A percentile compares a stretch with the other conserved stretches of the same genome.
Conservation (phyloP, 306 rosid genomes). For the Fragaria ananassa region DNA sequence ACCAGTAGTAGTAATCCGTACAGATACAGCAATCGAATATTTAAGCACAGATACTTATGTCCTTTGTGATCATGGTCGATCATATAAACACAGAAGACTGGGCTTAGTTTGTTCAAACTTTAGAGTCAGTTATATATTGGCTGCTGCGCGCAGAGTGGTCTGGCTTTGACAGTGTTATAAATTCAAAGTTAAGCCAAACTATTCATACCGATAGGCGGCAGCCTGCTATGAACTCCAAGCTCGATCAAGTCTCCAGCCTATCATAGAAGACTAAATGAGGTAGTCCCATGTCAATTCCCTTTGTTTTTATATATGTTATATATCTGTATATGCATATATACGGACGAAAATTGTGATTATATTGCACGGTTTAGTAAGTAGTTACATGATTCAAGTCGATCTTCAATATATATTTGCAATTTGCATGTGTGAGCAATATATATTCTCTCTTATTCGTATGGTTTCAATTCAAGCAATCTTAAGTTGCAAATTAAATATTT, state of each 20-base stretch:
- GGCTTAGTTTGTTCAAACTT: not conserved
- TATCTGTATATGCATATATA: not conserved
- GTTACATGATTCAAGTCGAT: not conserved
- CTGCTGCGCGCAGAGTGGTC: not conserved
- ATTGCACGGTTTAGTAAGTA: not conserved
- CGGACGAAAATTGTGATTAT: not conserved
- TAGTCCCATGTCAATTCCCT: not conserved
- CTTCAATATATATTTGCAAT: not conserved
- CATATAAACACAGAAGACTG: not conserved
- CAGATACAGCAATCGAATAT: not conserved
- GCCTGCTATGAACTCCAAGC: not conserved
- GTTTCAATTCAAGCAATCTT: slow-evolving; percentile 21
- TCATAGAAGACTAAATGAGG: slow-evolving; percentile 6
- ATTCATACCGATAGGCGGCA: not conserved
- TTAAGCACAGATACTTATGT: not conserved
- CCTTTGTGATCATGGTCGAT: not conserved
- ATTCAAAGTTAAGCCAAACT: not conserved
- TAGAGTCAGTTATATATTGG: not conserved
- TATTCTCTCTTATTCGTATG: not conserved
- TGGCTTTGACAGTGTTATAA: not conserved
- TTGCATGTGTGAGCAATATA: not conserved
- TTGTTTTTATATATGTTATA: not conserved
- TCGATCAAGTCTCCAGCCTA: slow-evolving; percentile 3
- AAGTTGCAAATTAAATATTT: slow-evolving; percentile 3
- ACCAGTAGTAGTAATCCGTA: slow-evolving; percentile 3